phyloP scores from a whole-genome alignment of 148 eudicot species.

The Nepenthes gracilis region DNA sequence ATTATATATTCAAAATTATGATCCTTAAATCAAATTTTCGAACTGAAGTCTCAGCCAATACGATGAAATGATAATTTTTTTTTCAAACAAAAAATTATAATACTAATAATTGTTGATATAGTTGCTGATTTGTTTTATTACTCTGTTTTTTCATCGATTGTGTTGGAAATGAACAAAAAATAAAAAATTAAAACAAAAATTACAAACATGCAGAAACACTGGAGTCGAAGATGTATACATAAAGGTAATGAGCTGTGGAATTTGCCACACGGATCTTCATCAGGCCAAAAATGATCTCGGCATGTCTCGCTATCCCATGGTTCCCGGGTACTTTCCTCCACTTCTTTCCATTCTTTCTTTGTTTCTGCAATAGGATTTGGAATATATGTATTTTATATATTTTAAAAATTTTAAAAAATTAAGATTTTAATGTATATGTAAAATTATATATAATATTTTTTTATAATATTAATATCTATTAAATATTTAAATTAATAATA shows the following conservation, averaged over 20 bases:
- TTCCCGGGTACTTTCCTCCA: constrained; percentile 60
- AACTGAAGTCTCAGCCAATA: too few species aligned
- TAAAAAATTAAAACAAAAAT: background rate
- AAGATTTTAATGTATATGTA: too few species aligned
- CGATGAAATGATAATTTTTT: background rate
- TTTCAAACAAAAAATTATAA: background rate
- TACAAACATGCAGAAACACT: constrained; percentile 36
- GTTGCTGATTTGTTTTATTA: too few species aligned
- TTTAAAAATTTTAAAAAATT: background rate
- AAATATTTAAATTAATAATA: too few species aligned
- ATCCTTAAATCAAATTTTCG: too few species aligned
- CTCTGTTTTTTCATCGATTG: background rate
- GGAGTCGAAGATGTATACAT: constrained; percentile 72
- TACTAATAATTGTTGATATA: too few species aligned
- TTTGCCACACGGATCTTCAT: constrained; percentile 86
- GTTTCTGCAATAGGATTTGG: too few species aligned
- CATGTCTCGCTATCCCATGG: constrained; percentile 89
- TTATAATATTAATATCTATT: too few species aligned
- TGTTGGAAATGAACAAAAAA: background rate
- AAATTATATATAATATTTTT: too few species aligned
- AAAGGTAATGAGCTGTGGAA: constrained; percentile 65
- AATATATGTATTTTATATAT: background rate
- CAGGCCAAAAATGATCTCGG: constrained; percentile 80
- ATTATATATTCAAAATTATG: too few species aligned
- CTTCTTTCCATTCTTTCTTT: background rate